Conservation (phyloP, 306 rosid genomes). For the Pyrus bretschneideri region DNA sequence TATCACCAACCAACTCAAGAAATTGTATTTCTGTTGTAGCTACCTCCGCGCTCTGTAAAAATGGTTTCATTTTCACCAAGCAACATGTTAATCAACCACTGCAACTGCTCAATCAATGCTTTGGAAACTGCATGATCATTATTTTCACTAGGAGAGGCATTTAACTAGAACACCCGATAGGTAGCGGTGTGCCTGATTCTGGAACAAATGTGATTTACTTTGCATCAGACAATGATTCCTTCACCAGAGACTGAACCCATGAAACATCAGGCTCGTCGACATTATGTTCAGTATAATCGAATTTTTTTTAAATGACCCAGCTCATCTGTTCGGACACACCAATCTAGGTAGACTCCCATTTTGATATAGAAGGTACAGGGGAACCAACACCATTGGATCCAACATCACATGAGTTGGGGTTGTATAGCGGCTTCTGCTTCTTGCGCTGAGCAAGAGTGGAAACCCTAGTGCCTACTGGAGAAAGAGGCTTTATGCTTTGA, state of each 20-base stretch:
- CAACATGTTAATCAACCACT: background rate
- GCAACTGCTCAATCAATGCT: background rate
- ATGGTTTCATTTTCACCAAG: background rate
- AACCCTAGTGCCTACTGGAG: background rate
- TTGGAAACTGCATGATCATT: background rate
- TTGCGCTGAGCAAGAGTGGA: background rate
- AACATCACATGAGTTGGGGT: constrained; percentile 2
- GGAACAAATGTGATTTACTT: background rate
- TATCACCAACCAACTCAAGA: background rate
- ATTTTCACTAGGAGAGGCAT: background rate
- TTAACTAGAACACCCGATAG: background rate
- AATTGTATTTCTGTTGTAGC: background rate
- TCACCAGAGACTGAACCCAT: constrained; percentile 5
- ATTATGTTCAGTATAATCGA: background rate
- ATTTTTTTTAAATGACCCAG: background rate
- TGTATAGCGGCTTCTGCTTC: background rate
- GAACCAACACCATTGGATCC: background rate
- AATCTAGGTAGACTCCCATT: background rate
- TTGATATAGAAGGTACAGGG: background rate
- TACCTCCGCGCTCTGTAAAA: background rate
- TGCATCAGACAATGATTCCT: background rate
- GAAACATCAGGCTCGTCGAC: constrained; percentile 11
- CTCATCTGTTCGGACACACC: background rate
- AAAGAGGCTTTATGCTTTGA: background rate
- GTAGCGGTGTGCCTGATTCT: background rate